phyloP scores from a whole-genome alignment of 2,329 filamentous ascomycete genomes.

The Westerdykella aurantiaca region DNA sequence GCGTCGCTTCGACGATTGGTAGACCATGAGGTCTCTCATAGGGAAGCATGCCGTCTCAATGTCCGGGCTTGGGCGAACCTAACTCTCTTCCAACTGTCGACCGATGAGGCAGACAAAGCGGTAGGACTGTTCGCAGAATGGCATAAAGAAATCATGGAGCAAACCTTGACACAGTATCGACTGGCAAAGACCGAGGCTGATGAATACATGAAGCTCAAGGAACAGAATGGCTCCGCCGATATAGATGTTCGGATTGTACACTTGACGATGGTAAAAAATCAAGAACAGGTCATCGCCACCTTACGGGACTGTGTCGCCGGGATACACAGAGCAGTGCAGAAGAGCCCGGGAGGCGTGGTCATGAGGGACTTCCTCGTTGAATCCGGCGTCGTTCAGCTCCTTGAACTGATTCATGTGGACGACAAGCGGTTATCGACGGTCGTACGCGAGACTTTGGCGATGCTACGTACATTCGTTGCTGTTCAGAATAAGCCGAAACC shows the following conservation, averaged over 20 bases:
- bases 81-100: conserved; percentile 52
- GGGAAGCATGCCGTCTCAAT: conserved; percentile 54
- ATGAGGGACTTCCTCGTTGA: conserved; percentile 42
- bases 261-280: conserved; percentile 51
- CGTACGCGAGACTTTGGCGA: conserved; percentile 46
- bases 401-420: conserved; percentile 50
- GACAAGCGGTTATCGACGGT: conserved; percentile 41
- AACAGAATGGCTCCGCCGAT: conserved; percentile 29
- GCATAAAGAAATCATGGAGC: conserved; percentile 49
- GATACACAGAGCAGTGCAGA: conserved; percentile 45
- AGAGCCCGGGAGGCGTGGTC: conserved; percentile 37
- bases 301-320: conserved; percentile 49
- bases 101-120: conserved; percentile 41
- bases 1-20: conserved; percentile 49
- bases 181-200: conserved; percentile 55
- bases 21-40: conserved; percentile 52
- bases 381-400: conserved; percentile 41
- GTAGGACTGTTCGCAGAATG: conserved; percentile 49
- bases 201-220: conserved; percentile 42
- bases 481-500: conserved; percentile 6
- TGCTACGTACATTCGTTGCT: conserved; percentile 41
- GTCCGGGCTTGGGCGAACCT: conserved; percentile 55
- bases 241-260: conserved; percentile 47
- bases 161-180: conserved; percentile 51
- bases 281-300: conserved; percentile 52